These are phyloP conservation scores for Shiraia bambusicola DNA, from an alignment of 2,329 filamentous ascomycete species.

Conservation along the genomic window DNA sequence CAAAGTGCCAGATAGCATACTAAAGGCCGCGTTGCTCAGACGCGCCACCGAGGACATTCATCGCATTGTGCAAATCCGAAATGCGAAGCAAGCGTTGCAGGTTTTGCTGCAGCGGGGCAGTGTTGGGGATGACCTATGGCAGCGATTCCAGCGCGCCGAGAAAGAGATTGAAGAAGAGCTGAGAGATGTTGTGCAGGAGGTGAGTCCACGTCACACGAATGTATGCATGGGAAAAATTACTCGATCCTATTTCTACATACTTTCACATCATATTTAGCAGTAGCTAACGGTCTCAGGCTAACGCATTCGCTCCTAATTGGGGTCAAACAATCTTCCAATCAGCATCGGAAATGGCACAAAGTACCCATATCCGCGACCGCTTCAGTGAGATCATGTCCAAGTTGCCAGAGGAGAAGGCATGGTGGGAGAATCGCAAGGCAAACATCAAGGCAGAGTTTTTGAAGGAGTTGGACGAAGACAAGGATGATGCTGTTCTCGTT, in stretches of 20 bases:
- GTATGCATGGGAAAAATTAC: not conserved
- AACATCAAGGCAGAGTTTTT: slow-evolving; percentile 76
- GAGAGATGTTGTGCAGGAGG: slow-evolving; percentile 89
- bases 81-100: slow-evolving; percentile 83
- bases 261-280: too few species aligned
- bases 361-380: slow-evolving; percentile 71
- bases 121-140: slow-evolving; percentile 94
- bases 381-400: slow-evolving; percentile 74
- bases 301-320: slow-evolving; percentile 85
- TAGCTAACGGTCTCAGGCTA: slow-evolving; percentile 63
- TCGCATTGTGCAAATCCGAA: slow-evolving; percentile 84
- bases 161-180: slow-evolving; percentile 98
- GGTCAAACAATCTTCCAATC: slow-evolving; percentile 95
- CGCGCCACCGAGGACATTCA: slow-evolving; percentile 91
- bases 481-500: slow-evolving; percentile 21
- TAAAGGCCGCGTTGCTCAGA: slow-evolving; percentile 84
- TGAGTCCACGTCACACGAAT: slow-evolving; percentile 45
- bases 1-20: slow-evolving; percentile 75
- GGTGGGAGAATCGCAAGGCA: slow-evolving; percentile 85
- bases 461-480: slow-evolving; percentile 74
- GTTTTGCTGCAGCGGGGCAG: slow-evolving; percentile 83
- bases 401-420: slow-evolving; percentile 73
- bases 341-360: slow-evolving; percentile 92
- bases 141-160: slow-evolving; percentile 87
- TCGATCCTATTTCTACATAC: too few species aligned